Conservation (phyloP, 768 basidiomycete genomes). For the Austroboletus eburneus region DNA sequence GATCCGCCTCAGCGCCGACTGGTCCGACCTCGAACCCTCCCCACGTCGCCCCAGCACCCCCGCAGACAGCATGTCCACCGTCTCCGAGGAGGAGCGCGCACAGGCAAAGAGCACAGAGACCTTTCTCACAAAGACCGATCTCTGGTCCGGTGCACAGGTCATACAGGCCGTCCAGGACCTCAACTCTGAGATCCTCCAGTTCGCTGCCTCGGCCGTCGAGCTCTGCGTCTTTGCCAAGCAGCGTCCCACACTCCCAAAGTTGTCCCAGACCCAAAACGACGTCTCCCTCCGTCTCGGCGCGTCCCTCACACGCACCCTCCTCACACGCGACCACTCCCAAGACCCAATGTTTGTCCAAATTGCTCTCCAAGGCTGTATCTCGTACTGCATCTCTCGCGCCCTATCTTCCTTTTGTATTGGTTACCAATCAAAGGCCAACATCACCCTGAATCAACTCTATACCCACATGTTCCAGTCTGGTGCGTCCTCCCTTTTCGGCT, state of each 20-base stretch:
- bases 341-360: slow-evolving; percentile 76
- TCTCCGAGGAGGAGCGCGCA: slow-evolving; percentile 52
- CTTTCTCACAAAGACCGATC: slow-evolving; percentile 70
- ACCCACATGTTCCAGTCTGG: slow-evolving; percentile 53
- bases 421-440: slow-evolving; percentile 65
- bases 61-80: slow-evolving; percentile 27
- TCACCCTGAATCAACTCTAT: slow-evolving; percentile 58
- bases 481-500: slow-evolving; percentile 24
- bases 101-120: slow-evolving; percentile 56
- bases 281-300: slow-evolving; percentile 61
- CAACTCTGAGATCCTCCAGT: slow-evolving; percentile 78
- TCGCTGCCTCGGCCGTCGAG: slow-evolving; percentile 72
- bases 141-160: slow-evolving; percentile 73
- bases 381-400: slow-evolving; percentile 62
- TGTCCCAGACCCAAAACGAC: slow-evolving; percentile 53
- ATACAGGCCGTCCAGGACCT: slow-evolving; percentile 76
- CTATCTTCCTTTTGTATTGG: slow-evolving; percentile 72
- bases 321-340: slow-evolving; percentile 63
- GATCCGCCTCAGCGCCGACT: slow-evolving; percentile 30
- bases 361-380: slow-evolving; percentile 67
- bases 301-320: slow-evolving; percentile 55
- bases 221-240: slow-evolving; percentile 50
- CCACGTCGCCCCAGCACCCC: slow-evolving; percentile 15
- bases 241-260: slow-evolving; percentile 37
- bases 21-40: slow-evolving; percentile 25